Evolutionary conservation across 352 stramenopile species (phyloP), one percentile per base, ranked within the genome.

Genomic region (Plasmopara viticola): DNA sequence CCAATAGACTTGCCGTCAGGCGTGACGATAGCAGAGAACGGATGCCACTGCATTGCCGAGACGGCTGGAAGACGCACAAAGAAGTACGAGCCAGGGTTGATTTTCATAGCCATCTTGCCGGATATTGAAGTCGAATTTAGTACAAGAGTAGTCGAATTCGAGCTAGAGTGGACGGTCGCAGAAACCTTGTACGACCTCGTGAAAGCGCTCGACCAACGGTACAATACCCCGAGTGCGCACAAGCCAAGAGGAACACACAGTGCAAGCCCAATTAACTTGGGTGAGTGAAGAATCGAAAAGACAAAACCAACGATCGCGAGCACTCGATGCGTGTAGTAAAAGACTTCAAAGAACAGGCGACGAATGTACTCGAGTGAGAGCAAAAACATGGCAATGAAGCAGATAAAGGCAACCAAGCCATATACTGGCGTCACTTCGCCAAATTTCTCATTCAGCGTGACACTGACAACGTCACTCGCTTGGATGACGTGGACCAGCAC

Each of bases 11-110:
- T 75, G 35, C 76, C 73, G 14, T 87, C 68, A 1, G 74, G 62
- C 2, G 73, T 87, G 44, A 90, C 79, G 37, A 93, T 76, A 1
- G 79, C 77, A 7, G 80, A 90, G 63, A 93, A 93, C 44, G 79
- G 83, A 38, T 93, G 83, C 80, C 83, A 93, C 56, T 93, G 56
- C 6, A 70, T 67, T 9, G 42, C 44, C 37, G 78, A 90, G 20
- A 91, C 62, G 9, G 78, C 67, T n/a, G 83, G 76, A 4, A 90
- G 56, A 34, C 68, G 69, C n/a, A 93, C 58, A 43, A 83, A 79
- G 53, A 89, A 93, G 73, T 87, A 93, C 56, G 80, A 80, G 12
- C 72, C 80, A 28, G 70, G 63, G 35, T 77, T 64, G 44, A 86
- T 67, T n/a, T 60, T 58, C 60, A 72, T 65, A 1, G 78, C 83